These are phyloP conservation scores for Cruciata laevipes DNA, from an alignment of 257 asterid species.

Conservation along the genomic window DNA sequence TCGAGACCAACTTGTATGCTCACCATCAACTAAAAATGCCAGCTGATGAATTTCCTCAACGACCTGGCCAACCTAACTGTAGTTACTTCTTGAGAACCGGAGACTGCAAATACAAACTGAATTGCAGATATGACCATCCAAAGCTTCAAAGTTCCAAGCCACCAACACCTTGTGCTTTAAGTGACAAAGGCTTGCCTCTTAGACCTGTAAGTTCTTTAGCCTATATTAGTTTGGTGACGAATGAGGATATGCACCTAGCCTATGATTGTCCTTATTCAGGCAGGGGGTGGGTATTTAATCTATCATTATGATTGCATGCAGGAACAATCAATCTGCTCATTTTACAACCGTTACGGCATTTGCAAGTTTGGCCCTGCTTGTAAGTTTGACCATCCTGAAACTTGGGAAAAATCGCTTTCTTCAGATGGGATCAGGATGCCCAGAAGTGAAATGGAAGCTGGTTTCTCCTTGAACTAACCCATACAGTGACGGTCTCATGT, in stretches of 20 bases:
- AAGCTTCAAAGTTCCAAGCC: constrained; percentile 40
- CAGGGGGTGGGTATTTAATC: neutral
- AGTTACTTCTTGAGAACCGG: too few relatives aligned
- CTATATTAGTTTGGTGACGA: neutral
- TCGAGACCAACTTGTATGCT: too few relatives aligned
- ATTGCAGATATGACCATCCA: constrained; percentile 92
- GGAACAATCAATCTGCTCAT: constrained; percentile 78
- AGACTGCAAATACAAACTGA: too few relatives aligned
- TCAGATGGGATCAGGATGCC: too few relatives aligned
- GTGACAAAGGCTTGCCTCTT: constrained; percentile 89
- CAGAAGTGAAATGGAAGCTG: too few relatives aligned
- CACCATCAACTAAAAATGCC: too few relatives aligned
- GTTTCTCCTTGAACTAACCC: constrained; percentile 11
- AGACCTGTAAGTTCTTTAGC: constrained; percentile 80
- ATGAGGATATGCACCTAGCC: too few relatives aligned
- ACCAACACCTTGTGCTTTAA: constrained; percentile 37
- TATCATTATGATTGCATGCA: constrained; percentile 20
- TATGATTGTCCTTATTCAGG: neutral
- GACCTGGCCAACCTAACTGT: too few relatives aligned
- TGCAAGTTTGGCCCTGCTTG: constrained; percentile 95
- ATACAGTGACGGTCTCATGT: neutral
- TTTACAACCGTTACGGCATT: constrained; percentile 71
- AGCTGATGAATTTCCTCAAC: too few relatives aligned
- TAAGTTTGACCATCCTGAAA: too few relatives aligned
- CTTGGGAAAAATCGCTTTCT: too few relatives aligned